A percentile compares a stretch with the other conserved stretches of the same genome.
Evolutionary conservation across 176 grass and related monocot species (phyloP).

Genomic region (Cenchrus purpureus): DNA sequence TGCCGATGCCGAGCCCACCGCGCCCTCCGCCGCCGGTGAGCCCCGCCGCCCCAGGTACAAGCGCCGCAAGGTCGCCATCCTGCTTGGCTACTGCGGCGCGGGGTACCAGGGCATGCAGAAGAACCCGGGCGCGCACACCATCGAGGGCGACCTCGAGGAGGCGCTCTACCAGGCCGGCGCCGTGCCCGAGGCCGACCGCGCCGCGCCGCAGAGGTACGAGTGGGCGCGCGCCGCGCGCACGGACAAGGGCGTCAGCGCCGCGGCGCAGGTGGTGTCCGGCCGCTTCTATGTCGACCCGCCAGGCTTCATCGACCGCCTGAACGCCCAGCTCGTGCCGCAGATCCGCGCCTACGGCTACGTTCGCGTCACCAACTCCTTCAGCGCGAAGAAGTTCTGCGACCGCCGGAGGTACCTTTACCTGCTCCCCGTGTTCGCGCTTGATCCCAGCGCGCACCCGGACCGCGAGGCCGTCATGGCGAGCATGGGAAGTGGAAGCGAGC

Average conservation of each 20-base stretch:
- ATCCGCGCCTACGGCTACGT: conserved; percentile 84
- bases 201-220: conserved; percentile 64
- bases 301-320: conserved; percentile 71
- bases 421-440: conserved; percentile 81
- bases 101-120: conserved; percentile 99
- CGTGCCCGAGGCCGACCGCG: conserved; percentile 68
- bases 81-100: conserved; percentile 85
- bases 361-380: conserved; percentile 86
- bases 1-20: conserved; percentile 25
- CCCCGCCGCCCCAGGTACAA: conserved; percentile 67
- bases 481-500: conserved; percentile 70
- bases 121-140: conserved; percentile 91
- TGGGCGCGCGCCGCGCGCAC: conserved; percentile 91
- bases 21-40: conserved; percentile 45
- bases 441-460: conserved; percentile 74
- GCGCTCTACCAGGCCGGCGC: conserved; percentile 80
- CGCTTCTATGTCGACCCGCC: conserved; percentile 89
- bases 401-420: conserved; percentile 81
- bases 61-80: conserved; percentile 90
- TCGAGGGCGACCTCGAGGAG: conserved; percentile 95
- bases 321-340: conserved; percentile 67
- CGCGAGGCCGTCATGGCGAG: conserved; percentile 88
- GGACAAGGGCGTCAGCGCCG: conserved; percentile 91
- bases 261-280: conserved; percentile 88
- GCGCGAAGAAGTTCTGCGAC: conserved; percentile 94